Evolutionary conservation across 768 basidiomycete genomes (phyloP), one percentile per base, ranked within the genome.

Genomic region (Galerina marginata): DNA sequence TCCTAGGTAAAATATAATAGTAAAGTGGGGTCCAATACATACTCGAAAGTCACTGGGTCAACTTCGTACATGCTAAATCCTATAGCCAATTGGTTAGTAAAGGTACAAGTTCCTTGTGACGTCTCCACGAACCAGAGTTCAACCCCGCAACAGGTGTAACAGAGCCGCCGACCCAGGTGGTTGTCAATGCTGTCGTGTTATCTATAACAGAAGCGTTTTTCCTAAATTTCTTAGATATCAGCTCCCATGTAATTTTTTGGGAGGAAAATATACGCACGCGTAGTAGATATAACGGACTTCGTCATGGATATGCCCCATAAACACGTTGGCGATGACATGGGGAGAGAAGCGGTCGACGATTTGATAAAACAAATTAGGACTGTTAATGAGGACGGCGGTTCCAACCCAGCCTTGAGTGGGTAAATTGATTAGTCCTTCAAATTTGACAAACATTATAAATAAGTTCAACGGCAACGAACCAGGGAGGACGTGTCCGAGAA

Each of bases 41-140:
- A 53, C 51, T 53, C 51, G 23, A 53, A 53, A 2, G 51, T 42
- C 16, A 40, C 51, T 5, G 51, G 51, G 39, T 53, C 51, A 6
- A 53, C 51, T 42, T 53, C 51, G n/a, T 53, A 53, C 51, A 53
- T 53, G 33, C 51, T 53, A 10, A 53, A 53, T 4, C 39, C 51
- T 53, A 6, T 14, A 11, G 16, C 0, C 3, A 7, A 39, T 11
- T 4, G 10, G 20, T 38, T 16, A 51, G 16, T 51, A 12, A 16
- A 14, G 36, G 15, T 4, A 20, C 9, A 14, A 40, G 2, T 5
- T 48, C 29, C 12, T 25, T 15, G 6, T 12, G 5, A 9, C 9
- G 25, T 6, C 6, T 11, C 4, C 3, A 15, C 38, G 11, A 10
- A 42, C 51, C 51, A 40, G 51, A 53, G 38, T 53, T 53, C 38